A percentile compares a stretch with the other conserved stretches of the same genome.
These are phyloP conservation scores for Syncephalastrum sp. DNA, from an alignment of 371 early-diverging fungal genomes.

Conservation along the genomic window DNA sequence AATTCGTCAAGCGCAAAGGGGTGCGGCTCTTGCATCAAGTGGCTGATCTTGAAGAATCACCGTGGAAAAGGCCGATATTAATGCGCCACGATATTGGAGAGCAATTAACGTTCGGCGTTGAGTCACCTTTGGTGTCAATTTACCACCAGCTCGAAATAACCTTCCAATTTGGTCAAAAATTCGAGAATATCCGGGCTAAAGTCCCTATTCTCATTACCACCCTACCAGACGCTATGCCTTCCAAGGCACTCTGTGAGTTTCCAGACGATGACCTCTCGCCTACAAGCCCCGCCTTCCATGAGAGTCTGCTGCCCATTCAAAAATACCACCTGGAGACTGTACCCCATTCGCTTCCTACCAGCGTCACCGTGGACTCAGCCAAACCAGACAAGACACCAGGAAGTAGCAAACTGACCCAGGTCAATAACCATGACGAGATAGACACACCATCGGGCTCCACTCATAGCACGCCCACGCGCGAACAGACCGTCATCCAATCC, in stretches of 20 bases:
- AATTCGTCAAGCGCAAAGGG: slow-evolving; percentile 28
- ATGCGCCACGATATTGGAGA: slow-evolving; percentile 32
- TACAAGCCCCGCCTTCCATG: too few relatives aligned
- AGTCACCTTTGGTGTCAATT: slow-evolving; percentile 36
- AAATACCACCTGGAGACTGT: slow-evolving; percentile 2
- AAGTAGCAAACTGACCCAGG: too few relatives aligned
- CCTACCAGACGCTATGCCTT: not conserved
- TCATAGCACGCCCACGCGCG: too few relatives aligned
- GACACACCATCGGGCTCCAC: too few relatives aligned
- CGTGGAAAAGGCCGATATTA: slow-evolving; percentile 35
- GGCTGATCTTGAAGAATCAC: slow-evolving; percentile 15
- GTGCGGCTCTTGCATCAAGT: slow-evolving; percentile 31
- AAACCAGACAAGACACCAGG: too few relatives aligned
- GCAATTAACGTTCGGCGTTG: slow-evolving; percentile 26
- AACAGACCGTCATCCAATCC: too few relatives aligned
- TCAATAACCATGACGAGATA: too few relatives aligned
- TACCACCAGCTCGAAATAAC: slow-evolving; percentile 40
- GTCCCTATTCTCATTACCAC: slow-evolving; percentile 39
- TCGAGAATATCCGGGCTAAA: slow-evolving; percentile 33
- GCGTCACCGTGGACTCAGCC: not conserved
- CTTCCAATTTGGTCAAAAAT: slow-evolving; percentile 38
- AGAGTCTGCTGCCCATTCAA: not conserved
- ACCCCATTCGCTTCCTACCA: not conserved
- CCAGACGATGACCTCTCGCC: not conserved
- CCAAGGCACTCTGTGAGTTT: not conserved